Evolutionary conservation across 1,139 yeast species (phyloP), one percentile per base, ranked within the genome.

Genomic region (Yamadazyma membranifaciens): DNA sequence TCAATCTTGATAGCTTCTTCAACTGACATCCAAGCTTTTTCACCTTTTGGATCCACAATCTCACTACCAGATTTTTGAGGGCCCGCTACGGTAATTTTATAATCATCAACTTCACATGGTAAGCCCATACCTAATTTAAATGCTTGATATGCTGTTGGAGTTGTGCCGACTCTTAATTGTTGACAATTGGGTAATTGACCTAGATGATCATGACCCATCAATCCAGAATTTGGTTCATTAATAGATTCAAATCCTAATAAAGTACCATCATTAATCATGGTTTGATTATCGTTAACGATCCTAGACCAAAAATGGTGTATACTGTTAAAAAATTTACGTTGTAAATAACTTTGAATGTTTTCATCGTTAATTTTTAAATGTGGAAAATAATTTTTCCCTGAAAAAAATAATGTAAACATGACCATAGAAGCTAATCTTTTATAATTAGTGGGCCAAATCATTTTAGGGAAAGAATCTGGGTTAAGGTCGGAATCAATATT

Each of bases 391-490:
- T 69, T 56, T 50, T 65, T 69, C 2, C 98, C 98, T 1, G 86
- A 83, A 61, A 86, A 89, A 56, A 91, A 91, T 49, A 87, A 59
- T 0, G 96, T 86, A 59, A 88, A 88, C 92, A 91, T 87, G 6
- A 86, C 82, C 48, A 81, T 77, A 16, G 87, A 72, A 0, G 91
- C 96, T 45, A 88, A 65, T 25, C 95, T 69, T 46, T 73, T 77
- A 54, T 89, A 89, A 60, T 91, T 91, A 1, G 96, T 83, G 0
- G 96, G 83, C 98, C 98, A 91, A 33, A 88, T 70, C 98, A 91
- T 91, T 54, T 87, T 86, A 6, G 89, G 89, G 57, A 75, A 86
- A 3, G 59, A 52, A 27, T 50, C 52, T 13, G 45, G 40, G 6
- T 41, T 34, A 7, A 36, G 20, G 4, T 14, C 17, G 2, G 28